Evolutionary conservation across 2,329 filamentous ascomycete species (phyloP).

Genomic region (Xylariaceae sp.): DNA sequence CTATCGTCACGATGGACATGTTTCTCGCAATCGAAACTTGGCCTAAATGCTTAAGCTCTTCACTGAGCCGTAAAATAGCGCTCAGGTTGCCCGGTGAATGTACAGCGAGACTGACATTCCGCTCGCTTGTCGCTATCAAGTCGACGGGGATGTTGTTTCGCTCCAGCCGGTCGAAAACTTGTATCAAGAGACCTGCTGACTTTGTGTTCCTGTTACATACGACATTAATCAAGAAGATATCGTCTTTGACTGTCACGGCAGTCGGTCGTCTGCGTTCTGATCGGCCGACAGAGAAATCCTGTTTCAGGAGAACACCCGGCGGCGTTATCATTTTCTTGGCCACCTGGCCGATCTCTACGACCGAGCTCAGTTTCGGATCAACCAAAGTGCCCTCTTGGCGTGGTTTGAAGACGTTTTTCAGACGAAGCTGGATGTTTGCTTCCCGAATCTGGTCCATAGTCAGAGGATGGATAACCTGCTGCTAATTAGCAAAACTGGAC

Average conservation of each 20-base stretch:
- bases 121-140: constrained; percentile 30
- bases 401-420: constrained; percentile 64
- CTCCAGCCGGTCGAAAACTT: constrained; percentile 30
- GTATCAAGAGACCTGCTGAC: constrained; percentile 28
- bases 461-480: constrained; percentile 69
- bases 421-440: constrained; percentile 55
- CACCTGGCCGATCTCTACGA: constrained; percentile 15
- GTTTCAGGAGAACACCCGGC: constrained; percentile 29
- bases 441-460: constrained; percentile 73
- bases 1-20: constrained; percentile 31
- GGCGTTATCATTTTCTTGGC: constrained; percentile 16
- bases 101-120: constrained; percentile 29
- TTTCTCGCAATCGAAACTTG: constrained; percentile 25
- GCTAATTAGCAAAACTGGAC: constrained; percentile 12
- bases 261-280: constrained; percentile 29
- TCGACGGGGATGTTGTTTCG: constrained; percentile 28
- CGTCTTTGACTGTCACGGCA: constrained; percentile 30
- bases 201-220: constrained; percentile 30
- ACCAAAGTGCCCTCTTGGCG: constrained; percentile 56
- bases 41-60: constrained; percentile 29
- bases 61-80: constrained; percentile 24
- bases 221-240: constrained; percentile 29
- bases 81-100: constrained; percentile 24
- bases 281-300: constrained; percentile 28
- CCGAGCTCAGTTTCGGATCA: constrained; percentile 42